Base-by-base conservation (phyloP, 192 early-diverging fungal genomes). In the Rhizophagus clarus region DNA sequence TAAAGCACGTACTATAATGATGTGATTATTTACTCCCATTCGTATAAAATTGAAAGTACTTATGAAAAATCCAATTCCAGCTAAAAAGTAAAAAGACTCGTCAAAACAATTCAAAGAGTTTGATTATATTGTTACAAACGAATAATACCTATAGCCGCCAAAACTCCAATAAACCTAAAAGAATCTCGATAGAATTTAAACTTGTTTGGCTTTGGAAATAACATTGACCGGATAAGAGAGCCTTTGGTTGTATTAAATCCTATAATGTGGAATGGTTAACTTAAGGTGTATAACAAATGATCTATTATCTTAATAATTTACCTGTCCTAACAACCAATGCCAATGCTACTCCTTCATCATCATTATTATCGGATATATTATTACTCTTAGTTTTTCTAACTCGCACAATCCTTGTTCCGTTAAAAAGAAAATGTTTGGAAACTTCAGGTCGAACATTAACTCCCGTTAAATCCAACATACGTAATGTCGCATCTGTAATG, bases 141-240 rank as follows among this genome's bases (percentile, higher is more conserved):
- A 42, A 62, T 51, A 29, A 75, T 83, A 87, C 85, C 94, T 81
- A 99, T 93, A 3, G 90, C 80, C 28, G 92, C 91, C 42, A 99
- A 83, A 17, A 99, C 94, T 61, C 96, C 96, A 70, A 99, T 96
- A 79, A 99, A 99, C 31, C 93, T 89, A 87, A 99, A 96, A 34
- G 97, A 95, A 81, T 99, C 98, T n/a, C 93, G 91, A 85, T 98
- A 97, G 85, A 98, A 99, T 84, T 96, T 93, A 83, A 99, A 98
- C 68, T 92, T 94, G 84, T 97, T 96, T 28, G 97, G 97, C 79
- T 97, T 96, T 1, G 97, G 98, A 82, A 97, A 98, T 49, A 99
- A 87, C 85, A 99, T 99, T 40, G 95, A 97, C 1, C 98, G 93
- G 34, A 99, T 90, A 29, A 99, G 85, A 4, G 95, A 91, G 61